A percentile compares a stretch with the other conserved stretches of the same genome.
phyloP scores from a whole-genome alignment of 345 rosid genomes.

The Sonneratia alba region DNA sequence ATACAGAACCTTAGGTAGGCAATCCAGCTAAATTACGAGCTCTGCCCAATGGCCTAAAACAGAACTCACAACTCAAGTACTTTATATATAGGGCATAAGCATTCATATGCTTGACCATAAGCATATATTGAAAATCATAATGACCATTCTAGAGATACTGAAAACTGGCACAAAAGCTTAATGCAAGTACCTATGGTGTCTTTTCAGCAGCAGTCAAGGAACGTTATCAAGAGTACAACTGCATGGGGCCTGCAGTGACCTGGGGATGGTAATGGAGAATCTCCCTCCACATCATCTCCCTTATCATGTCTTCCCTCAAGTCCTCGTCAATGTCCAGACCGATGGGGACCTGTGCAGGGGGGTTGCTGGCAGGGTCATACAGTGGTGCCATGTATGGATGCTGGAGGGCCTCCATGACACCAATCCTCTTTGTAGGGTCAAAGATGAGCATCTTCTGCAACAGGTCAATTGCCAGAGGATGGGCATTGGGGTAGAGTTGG shows the following conservation, averaged over 20 bases:
- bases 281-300: conserved; percentile 77
- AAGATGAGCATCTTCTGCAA: conserved; percentile 75
- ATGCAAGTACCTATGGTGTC: neutral
- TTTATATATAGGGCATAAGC: neutral
- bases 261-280: conserved; percentile 68
- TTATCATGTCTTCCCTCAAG: conserved; percentile 50
- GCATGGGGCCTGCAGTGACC: conserved; percentile 18
- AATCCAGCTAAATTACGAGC: neutral
- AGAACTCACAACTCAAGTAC: neutral
- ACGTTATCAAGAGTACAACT: conserved; percentile 18
- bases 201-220: neutral
- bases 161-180: neutral
- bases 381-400: conserved; percentile 73
- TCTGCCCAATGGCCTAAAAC: neutral
- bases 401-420: conserved; percentile 70
- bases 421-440: conserved; percentile 67
- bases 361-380: conserved; percentile 49
- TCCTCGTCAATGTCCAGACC: conserved; percentile 72
- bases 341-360: conserved; percentile 56
- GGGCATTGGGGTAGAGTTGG: conserved; percentile 46
- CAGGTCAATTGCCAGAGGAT: conserved; percentile 63
- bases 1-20: neutral
- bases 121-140: neutral
- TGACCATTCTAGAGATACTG: neutral
- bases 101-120: neutral